These are phyloP conservation scores for Salix koriyanagi DNA, from an alignment of 345 rosid species.

Conservation along the genomic window DNA sequence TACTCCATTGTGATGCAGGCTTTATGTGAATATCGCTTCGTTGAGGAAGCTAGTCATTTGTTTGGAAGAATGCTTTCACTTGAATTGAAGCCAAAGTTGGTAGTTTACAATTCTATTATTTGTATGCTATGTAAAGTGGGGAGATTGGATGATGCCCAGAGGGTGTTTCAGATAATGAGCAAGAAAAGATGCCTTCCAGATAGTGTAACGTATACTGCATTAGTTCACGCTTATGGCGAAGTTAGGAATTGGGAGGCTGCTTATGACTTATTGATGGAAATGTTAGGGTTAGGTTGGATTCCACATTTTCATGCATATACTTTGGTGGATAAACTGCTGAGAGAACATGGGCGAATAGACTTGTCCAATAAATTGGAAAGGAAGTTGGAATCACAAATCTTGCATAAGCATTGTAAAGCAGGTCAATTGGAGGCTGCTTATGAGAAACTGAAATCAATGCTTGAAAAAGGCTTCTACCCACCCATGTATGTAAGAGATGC, in stretches of 20 bases:
- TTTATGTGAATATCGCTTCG: too few species aligned
- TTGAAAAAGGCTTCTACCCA: conserved; percentile 23
- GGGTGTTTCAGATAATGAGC: conserved; percentile 28
- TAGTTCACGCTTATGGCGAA: conserved; percentile 26
- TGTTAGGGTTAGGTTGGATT: conserved; percentile 25
- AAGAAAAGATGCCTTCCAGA: conserved; percentile 29
- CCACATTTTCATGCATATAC: conserved; percentile 27
- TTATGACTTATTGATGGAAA: conserved; percentile 20
- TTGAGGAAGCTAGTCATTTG: too few species aligned
- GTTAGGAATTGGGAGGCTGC: conserved; percentile 29
- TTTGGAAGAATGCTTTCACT: conserved; percentile 16
- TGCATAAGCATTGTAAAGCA: conserved; percentile 28
- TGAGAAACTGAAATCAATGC: conserved; percentile 22
- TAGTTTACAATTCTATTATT: conserved; percentile 27
- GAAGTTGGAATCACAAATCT: conserved; percentile 29
- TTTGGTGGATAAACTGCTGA: conserved; percentile 25
- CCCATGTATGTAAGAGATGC: conserved; percentile 27
- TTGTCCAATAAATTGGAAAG: conserved; percentile 26
- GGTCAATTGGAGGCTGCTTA: conserved; percentile 27
- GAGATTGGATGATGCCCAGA: conserved; percentile 24
- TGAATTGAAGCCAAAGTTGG: conserved; percentile 23
- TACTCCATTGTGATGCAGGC: too few species aligned
- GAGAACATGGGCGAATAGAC: conserved; percentile 24
- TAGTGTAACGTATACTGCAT: conserved; percentile 24
- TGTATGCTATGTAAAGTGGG: conserved; percentile 27